Evolutionary conservation across 2,329 filamentous ascomycete genomes (phyloP).

Genomic region (Fusarium sp.): DNA sequence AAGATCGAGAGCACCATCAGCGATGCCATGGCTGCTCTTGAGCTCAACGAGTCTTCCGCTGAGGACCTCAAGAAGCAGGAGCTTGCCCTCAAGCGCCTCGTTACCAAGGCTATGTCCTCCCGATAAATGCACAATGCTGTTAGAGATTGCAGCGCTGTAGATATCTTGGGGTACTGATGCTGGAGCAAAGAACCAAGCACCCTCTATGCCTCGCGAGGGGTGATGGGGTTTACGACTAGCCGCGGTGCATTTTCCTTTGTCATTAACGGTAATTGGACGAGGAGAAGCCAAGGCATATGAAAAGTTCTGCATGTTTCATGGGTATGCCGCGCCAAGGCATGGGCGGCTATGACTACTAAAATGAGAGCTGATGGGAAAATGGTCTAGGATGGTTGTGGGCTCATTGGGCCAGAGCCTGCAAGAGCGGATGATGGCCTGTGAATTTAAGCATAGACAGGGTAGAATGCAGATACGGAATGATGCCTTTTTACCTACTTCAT

Average conservation of each 20-base stretch:
- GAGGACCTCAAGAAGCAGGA: constrained; percentile 99
- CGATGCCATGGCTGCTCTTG: constrained; percentile 97
- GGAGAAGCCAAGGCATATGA: constrained; percentile 51
- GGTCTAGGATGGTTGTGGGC: constrained; percentile 38
- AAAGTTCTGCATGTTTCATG: constrained; percentile 54
- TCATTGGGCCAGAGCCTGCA: constrained; percentile 41
- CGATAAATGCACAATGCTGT: constrained; percentile 69
- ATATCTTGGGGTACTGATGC: constrained; percentile 35
- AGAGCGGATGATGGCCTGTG: constrained; percentile 47
- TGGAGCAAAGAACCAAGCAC: constrained; percentile 35
- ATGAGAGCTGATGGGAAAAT: constrained; percentile 46
- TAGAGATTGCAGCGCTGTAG: constrained; percentile 33
- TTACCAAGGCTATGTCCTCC: constrained; percentile 98
- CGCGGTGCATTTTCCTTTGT: constrained; percentile 43
- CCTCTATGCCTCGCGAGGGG: constrained; percentile 35
- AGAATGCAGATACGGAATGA: constrained; percentile 53
- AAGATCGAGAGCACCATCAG: constrained; percentile 98
- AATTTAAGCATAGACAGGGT: constrained; percentile 55
- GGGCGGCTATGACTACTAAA: constrained; percentile 46
- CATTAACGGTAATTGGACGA: constrained; percentile 51
- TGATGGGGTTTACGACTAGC: constrained; percentile 36
- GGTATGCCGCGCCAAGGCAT: constrained; percentile 41
- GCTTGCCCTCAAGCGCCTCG: constrained; percentile 94
- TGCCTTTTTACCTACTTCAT: constrained; percentile 42
- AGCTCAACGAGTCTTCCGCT: constrained; percentile 89